Percentiles rank a stretch among this genome's conserved stretches.
Evolutionary conservation across 257 asterid species (phyloP).

Genomic region (Anisodus tanguticus): DNA sequence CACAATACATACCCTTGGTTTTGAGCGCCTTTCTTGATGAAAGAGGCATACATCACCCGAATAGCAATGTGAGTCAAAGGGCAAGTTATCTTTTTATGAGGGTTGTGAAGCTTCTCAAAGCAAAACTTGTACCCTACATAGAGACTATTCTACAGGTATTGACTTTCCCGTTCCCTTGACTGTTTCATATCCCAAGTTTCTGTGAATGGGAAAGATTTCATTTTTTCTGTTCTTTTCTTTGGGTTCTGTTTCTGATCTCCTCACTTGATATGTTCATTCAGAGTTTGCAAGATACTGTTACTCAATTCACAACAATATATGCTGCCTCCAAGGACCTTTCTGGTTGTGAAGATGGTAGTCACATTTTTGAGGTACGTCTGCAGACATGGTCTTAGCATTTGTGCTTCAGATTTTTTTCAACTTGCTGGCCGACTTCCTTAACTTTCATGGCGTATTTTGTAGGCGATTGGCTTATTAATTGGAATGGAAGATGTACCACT

Average conservation of each 20-base stretch:
- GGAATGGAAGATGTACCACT: constrained; percentile 96
- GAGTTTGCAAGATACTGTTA: constrained; percentile 82
- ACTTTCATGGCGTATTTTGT: constrained; percentile 21
- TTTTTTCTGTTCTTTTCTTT: constrained; percentile 11
- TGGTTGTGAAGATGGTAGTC: constrained; percentile 89
- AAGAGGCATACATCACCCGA: constrained; percentile 94
- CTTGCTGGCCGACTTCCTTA: constrained; percentile 14
- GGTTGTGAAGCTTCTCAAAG: constrained; percentile 84
- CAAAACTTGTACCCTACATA: constrained; percentile 84
- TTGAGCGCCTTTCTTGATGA: constrained; percentile 87
- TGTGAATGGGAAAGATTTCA: constrained; percentile 14
- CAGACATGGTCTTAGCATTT: not conserved
- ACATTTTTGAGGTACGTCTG: constrained; percentile 80
- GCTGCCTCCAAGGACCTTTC: constrained; percentile 53
- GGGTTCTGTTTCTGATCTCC: constrained; percentile 2
- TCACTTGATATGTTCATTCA: constrained; percentile 41
- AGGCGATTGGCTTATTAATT: constrained; percentile 95
- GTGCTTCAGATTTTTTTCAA: constrained; percentile 7
- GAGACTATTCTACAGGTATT: constrained; percentile 93
- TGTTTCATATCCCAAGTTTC: constrained; percentile 11
- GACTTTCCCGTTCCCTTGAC: constrained; percentile 24
- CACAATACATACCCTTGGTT: constrained; percentile 73
- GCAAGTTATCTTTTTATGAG: constrained; percentile 96
- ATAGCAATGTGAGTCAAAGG: constrained; percentile 71
- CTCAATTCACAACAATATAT: constrained; percentile 69